Base-by-base conservation (phyloP, 148 eudicot genomes). In the Rheum nobile region DNA sequence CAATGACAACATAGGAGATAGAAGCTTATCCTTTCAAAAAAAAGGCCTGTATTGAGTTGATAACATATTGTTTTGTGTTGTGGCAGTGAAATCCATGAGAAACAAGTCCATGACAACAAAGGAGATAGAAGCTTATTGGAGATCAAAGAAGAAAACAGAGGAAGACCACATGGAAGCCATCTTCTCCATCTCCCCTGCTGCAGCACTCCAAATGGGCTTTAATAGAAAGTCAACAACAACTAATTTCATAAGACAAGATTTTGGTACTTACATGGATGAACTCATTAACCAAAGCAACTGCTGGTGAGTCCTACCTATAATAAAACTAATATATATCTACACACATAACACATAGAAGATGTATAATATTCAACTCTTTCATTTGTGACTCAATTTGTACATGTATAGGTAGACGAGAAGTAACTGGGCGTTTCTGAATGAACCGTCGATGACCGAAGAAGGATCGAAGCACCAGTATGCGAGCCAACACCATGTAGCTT, bases 41-140 rank as follows among this genome's bases (percentile, higher is more conserved):
- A n/a, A n/a, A n/a, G n/a, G n/a, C n/a, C n/a, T n/a, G n/a, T n/a
- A n/a, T 12, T 17, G 19, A 19, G 4, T 46, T 46, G 19, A 21
- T 54, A 22, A n/a, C n/a, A n/a, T n/a, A n/a, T n/a, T n/a, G 31
- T 65, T 22, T 67, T 12, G 4, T 54, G 42, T 4, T 35, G 17
- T 78, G 29, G 44, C 83, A 88, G 91, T 74, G 67, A 84, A 78
- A 72, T 54, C 50, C 0, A 73, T 69, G 79, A 88, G 89, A 65
- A 34, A 84, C 71, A 83, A 61, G 69, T 88, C 92, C 8, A 8
- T 81, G 44, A 88, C 89, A 6, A 88, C 79, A 48, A 86, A 80
- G 34, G 89, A 79, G 67, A 88, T 86, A 35, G 88, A 81, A 50
- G 80, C 86, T 1, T 88, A 76, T 44, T 88, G 92, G 92, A 84